These are phyloP conservation scores for Yamadazyma pseudoaaseri DNA, from an alignment of 1,139 yeast species.

Conservation along the genomic window DNA sequence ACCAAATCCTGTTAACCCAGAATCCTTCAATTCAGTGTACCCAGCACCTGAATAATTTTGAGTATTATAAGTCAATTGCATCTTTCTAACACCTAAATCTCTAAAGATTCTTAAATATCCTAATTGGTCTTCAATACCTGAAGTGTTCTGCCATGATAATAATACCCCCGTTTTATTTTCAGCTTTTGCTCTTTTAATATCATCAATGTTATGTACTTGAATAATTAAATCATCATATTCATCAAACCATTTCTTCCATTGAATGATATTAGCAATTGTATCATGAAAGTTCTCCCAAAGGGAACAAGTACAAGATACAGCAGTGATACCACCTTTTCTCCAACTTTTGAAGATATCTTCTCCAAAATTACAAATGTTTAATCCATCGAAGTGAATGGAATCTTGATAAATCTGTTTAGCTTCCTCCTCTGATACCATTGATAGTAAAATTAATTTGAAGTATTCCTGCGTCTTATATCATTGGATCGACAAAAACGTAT, in stretches of 20 bases:
- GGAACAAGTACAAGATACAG: conserved; percentile 15
- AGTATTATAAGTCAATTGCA: conserved; percentile 16
- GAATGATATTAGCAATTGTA: conserved; percentile 13
- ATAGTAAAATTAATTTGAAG: too few species aligned
- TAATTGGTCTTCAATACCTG: conserved; percentile 16
- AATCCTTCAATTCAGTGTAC: conserved; percentile 35
- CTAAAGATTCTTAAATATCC: conserved; percentile 14
- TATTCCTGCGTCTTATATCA: too few species aligned
- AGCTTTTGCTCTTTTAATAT: conserved; percentile 12
- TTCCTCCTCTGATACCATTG: too few species aligned
- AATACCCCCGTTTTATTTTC: conserved; percentile 14
- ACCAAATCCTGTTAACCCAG: conserved; percentile 45
- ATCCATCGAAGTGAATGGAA: conserved; percentile 14
- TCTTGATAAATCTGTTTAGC: too few species aligned
- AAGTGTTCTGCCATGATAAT: conserved; percentile 16
- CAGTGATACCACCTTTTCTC: conserved; percentile 15
- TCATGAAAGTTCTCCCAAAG: conserved; percentile 15
- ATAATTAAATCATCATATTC: conserved; percentile 13
- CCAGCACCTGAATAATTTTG: conserved; percentile 16
- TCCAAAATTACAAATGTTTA: conserved; percentile 14
- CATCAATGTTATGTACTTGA: conserved; percentile 14
- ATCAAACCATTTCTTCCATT: conserved; percentile 17
- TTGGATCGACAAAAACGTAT: too few species aligned
- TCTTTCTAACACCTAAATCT: conserved; percentile 15
- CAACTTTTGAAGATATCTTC: conserved; percentile 14